phyloP scores from a whole-genome alignment of 106 monocot genomes.

The Platanthera guangdongensis region DNA sequence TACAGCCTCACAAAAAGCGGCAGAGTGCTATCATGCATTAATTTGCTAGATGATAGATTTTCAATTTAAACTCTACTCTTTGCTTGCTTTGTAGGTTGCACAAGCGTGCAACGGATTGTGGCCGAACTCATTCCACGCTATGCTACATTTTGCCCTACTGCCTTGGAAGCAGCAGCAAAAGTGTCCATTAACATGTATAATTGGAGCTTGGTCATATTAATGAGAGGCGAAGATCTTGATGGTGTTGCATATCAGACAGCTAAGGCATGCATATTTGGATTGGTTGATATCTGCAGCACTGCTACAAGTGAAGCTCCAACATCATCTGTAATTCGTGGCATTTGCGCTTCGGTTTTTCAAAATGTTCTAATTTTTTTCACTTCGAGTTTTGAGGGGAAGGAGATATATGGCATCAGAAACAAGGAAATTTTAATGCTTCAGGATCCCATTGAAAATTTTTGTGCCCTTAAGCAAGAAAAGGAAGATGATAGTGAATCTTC shows the following conservation, averaged over 20 bases:
- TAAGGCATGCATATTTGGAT: conserved; percentile 78
- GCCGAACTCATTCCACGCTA: conserved; percentile 85
- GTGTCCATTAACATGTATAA: conserved; percentile 89
- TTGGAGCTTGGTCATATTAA: conserved; percentile 65
- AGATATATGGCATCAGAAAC: conserved; percentile 48
- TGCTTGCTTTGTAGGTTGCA: conserved; percentile 50
- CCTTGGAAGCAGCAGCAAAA: conserved; percentile 78
- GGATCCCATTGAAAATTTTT: conserved; percentile 49
- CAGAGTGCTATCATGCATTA: not conserved
- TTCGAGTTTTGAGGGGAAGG: conserved; percentile 60
- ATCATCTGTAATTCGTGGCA: conserved; percentile 70
- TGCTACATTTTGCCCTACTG: conserved; percentile 82
- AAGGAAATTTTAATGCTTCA: conserved; percentile 43
- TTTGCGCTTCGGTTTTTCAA: conserved; percentile 69
- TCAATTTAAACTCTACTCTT: conserved; percentile 2
- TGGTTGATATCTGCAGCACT: conserved; percentile 76
- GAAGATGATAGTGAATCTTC: conserved; percentile 24
- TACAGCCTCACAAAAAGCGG: not conserved
- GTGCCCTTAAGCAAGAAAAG: conserved; percentile 45
- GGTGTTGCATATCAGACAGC: conserved; percentile 74
- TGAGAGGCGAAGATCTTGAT: conserved; percentile 75
- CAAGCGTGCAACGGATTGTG: conserved; percentile 79
- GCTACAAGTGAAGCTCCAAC: conserved; percentile 72
- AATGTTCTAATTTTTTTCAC: conserved; percentile 68
- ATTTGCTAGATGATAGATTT: not conserved